phyloP scores from a whole-genome alignment of 345 rosid species.

The Nephelium lappaceum region DNA sequence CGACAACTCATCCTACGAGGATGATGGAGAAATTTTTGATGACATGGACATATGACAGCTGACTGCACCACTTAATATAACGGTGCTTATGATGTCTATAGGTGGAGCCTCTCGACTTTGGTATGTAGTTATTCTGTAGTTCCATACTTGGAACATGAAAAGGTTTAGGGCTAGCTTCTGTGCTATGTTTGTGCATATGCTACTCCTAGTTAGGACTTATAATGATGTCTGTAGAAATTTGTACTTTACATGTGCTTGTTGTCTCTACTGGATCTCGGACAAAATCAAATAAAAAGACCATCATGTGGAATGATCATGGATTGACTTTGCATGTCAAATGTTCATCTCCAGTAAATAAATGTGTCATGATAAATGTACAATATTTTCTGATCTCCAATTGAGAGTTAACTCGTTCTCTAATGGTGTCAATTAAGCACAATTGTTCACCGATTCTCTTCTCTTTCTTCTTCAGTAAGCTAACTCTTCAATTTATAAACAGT shows the following conservation, averaged over 20 bases:
- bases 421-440: neutral
- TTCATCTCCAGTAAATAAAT: neutral
- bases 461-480: no score
- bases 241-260: neutral
- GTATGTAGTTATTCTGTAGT: neutral
- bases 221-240: slow-evolving; percentile 17
- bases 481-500: no score
- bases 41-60: slow-evolving; percentile 78
- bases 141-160: slow-evolving; percentile 5
- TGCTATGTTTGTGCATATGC: slow-evolving; percentile 4
- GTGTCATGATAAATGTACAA: neutral
- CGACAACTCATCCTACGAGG: slow-evolving; percentile 43
- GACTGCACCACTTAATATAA: neutral
- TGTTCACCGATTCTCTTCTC: no score
- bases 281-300: neutral
- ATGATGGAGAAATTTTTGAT: slow-evolving; percentile 74
- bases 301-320: neutral
- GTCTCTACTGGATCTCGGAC: neutral
- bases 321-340: slow-evolving; percentile 1
- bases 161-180: slow-evolving; percentile 27
- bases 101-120: slow-evolving; percentile 21
- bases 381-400: neutral
- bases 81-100: slow-evolving; percentile 22
- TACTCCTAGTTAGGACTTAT: slow-evolving; percentile 4
- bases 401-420: neutral